Percentiles rank a stretch among this genome's conserved stretches.
Conservation (phyloP, 495 filamentous ascomycete genomes). For the Gamarada debralockiae region DNA sequence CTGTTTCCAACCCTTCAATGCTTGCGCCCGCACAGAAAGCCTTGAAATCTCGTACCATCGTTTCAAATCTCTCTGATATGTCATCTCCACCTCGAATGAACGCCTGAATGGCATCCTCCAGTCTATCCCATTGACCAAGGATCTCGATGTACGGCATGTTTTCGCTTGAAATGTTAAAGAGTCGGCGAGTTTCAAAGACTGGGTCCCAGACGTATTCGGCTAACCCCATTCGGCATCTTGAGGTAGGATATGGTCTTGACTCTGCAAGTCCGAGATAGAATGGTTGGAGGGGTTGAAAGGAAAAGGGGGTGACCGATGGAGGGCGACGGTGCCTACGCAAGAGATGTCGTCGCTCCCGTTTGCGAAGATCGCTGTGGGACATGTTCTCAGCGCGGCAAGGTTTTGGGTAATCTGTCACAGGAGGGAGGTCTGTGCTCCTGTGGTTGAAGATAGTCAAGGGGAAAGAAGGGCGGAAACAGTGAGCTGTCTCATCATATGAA, state of each 20-base stretch:
- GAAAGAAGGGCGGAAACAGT: not conserved
- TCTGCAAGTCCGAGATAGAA: not conserved
- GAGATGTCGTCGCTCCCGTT: not conserved
- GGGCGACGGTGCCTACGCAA: not conserved
- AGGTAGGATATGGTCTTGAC: not conserved
- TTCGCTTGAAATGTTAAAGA: not conserved
- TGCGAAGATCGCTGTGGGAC: not conserved
- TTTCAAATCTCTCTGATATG: not conserved
- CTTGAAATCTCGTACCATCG: not conserved
- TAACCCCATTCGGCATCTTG: not conserved
- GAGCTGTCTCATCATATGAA: not conserved
- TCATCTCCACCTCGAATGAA: not conserved
- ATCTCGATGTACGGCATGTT: not conserved
- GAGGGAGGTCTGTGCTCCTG: no score
- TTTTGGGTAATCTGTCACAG: not conserved
- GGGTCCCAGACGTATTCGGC: not conserved
- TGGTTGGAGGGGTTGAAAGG: not conserved
- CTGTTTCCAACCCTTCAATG: not conserved
- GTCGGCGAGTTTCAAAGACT: not conserved
- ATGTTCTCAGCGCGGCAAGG: not conserved
- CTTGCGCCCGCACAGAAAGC: not conserved
- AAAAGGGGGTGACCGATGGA: not conserved
- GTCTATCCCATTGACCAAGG: not conserved
- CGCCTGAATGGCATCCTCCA: not conserved
- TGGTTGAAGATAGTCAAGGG: not conserved